Percentiles rank a stretch among this genome's conserved stretches.
Conservation (phyloP, 371 early-diverging fungal genomes). For the Amoeboradix gromovi region DNA sequence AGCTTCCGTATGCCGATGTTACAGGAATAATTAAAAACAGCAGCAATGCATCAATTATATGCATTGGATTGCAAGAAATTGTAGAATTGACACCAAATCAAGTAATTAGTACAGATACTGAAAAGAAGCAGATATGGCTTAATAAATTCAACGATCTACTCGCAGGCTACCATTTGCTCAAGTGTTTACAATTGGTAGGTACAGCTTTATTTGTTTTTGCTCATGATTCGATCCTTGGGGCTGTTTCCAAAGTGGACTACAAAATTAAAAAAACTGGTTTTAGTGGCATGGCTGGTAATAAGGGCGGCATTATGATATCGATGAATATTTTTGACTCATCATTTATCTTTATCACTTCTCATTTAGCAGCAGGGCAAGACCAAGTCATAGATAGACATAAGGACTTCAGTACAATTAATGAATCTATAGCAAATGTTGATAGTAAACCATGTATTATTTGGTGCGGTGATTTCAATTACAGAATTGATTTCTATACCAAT, state of each 20-base stretch:
- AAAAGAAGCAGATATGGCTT: slow-evolving; percentile 15
- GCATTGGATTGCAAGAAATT: slow-evolving; percentile 73
- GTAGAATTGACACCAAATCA: slow-evolving; percentile 62
- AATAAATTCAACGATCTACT: not conserved
- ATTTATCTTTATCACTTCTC: slow-evolving; percentile 60
- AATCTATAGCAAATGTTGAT: slow-evolving; percentile 20
- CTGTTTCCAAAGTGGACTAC: not conserved
- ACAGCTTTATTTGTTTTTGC: slow-evolving; percentile 5
- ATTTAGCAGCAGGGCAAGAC: slow-evolving; percentile 61
- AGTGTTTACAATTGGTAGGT: slow-evolving; percentile 4
- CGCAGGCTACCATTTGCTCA: slow-evolving; percentile 2
- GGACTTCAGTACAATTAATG: slow-evolving; percentile 43
- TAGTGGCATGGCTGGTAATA: slow-evolving; percentile 55
- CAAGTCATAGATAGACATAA: slow-evolving; percentile 50
- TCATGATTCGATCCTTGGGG: not conserved
- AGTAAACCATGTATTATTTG: slow-evolving; percentile 48
- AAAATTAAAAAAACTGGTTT: slow-evolving; percentile 18
- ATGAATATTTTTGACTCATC: slow-evolving; percentile 52
- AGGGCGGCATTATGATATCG: slow-evolving; percentile 59
- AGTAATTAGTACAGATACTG: slow-evolving; percentile 42
- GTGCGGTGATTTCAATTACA: slow-evolving; percentile 70
- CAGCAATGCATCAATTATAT: slow-evolving; percentile 5
- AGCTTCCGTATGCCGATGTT: slow-evolving; percentile 24
- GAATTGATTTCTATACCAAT: slow-evolving; percentile 22
- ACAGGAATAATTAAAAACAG: not conserved